phyloP scores from a whole-genome alignment of 2,329 filamentous ascomycete genomes.

The Scedosporium minutisporum region DNA sequence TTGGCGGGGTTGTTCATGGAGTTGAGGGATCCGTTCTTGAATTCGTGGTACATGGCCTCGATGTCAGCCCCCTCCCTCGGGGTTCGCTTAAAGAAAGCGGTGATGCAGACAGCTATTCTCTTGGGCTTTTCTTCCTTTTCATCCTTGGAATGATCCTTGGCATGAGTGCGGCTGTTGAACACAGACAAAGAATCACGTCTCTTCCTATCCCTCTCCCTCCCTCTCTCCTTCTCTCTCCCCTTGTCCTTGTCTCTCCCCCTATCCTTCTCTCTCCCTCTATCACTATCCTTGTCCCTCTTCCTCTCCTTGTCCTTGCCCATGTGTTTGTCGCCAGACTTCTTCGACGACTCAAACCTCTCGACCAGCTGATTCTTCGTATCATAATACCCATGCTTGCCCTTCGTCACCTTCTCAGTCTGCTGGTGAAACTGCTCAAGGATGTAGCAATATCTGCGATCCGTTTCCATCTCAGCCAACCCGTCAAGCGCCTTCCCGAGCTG shows the following conservation, averaged over 20 bases:
- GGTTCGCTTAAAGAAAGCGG: constrained; percentile 34
- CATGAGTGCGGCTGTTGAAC: constrained; percentile 2
- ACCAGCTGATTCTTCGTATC: constrained; percentile 11
- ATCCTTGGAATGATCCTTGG: constrained; percentile 15
- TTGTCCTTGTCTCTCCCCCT: neutral
- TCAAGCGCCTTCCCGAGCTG: constrained; percentile 32
- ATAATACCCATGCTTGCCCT: constrained; percentile 11
- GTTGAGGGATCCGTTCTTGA: constrained; percentile 8
- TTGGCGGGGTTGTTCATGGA: neutral
- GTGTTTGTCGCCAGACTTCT: constrained; percentile 7
- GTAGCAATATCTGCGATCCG: constrained; percentile 28
- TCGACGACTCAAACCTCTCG: neutral
- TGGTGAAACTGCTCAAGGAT: constrained; percentile 35
- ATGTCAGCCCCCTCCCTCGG: constrained; percentile 23
- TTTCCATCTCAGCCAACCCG: constrained; percentile 22
- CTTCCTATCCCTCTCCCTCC: neutral
- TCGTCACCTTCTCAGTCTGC: constrained; percentile 19
- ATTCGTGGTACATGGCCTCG: constrained; percentile 17
- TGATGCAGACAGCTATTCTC: constrained; percentile 29
- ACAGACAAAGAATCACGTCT: neutral
- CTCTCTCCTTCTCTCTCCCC: neutral
- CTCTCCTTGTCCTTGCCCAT: constrained; percentile 1
- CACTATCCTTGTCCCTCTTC: constrained; percentile 13
- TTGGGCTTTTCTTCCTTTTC: constrained; percentile 15
- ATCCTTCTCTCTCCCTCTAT: constrained; percentile 10